phyloP scores from a whole-genome alignment of 192 early-diverging fungal genomes.

The Entomortierella lignicola region DNA sequence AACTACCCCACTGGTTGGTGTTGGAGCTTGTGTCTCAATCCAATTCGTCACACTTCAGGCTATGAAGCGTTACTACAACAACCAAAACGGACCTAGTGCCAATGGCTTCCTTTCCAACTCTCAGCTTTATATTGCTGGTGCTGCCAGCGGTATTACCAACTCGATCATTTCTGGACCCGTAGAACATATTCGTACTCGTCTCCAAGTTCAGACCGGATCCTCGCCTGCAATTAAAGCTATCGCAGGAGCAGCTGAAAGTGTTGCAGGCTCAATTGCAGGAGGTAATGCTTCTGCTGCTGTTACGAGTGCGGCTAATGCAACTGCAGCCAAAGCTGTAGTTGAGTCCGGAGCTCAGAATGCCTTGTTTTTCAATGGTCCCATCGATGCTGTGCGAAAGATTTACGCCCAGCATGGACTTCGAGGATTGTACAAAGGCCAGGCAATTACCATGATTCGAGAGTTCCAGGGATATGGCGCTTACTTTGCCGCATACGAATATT shows the following conservation, averaged over 20 bases:
- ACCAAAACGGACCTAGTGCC: conserved; percentile 62
- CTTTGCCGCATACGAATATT: conserved; percentile 91
- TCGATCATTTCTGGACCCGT: conserved; percentile 92
- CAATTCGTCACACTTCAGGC: conserved; percentile 93
- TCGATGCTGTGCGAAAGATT: conserved; percentile 87
- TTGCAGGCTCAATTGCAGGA: conserved; percentile 13
- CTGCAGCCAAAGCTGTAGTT: conserved; percentile 14
- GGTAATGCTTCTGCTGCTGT: neutral
- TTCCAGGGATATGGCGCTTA: conserved; percentile 95
- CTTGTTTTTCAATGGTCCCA: conserved; percentile 75
- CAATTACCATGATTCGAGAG: conserved; percentile 87
- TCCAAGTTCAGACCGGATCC: conserved; percentile 89
- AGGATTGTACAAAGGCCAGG: conserved; percentile 93
- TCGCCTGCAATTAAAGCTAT: conserved; percentile 38
- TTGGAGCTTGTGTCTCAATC: conserved; percentile 97
- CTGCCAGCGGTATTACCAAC: conserved; percentile 88
- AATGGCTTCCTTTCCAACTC: conserved; percentile 68
- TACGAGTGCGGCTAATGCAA: neutral
- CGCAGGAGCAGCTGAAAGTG: conserved; percentile 26
- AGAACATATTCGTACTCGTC: conserved; percentile 94
- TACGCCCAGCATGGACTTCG: conserved; percentile 77
- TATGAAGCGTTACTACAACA: conserved; percentile 84
- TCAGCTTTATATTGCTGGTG: conserved; percentile 91
- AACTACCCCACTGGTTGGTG: conserved; percentile 91
- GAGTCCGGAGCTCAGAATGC: conserved; percentile 30